phyloP scores from a whole-genome alignment of 192 early-diverging fungal genomes.

The Coemansia sp. region DNA sequence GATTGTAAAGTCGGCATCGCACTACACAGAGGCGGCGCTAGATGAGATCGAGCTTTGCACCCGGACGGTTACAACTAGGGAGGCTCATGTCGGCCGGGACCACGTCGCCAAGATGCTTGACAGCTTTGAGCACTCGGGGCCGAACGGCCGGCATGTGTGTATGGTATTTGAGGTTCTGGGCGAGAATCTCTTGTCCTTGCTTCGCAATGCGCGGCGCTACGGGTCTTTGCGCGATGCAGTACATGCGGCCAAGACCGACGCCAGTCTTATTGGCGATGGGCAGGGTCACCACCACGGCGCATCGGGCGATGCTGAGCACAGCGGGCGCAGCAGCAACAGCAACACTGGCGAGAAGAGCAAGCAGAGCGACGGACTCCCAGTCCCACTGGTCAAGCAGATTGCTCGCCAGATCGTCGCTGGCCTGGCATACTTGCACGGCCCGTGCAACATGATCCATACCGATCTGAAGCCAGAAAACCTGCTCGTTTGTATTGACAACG shows the following conservation, averaged over 20 bases:
- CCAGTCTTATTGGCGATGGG: constrained; percentile 23
- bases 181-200: constrained; percentile 90
- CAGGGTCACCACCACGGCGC: constrained; percentile 3
- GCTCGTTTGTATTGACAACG: constrained; percentile 87
- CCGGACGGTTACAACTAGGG: constrained; percentile 62
- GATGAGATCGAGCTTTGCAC: constrained; percentile 97
- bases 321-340: constrained; percentile 9
- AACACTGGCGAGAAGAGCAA: constrained; percentile 23
- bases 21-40: constrained; percentile 94
- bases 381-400: constrained; percentile 87
- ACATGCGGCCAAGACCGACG: constrained; percentile 23
- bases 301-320: constrained; percentile 7
- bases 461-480: constrained; percentile 99
- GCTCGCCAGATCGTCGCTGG: constrained; percentile 89
- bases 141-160: constrained; percentile 89
- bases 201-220: constrained; percentile 62
- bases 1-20: constrained; percentile 93
- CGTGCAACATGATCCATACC: constrained; percentile 97
- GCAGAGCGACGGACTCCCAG: constrained; percentile 71
- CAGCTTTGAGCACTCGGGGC: constrained; percentile 87
- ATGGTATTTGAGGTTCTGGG: constrained; percentile 99
- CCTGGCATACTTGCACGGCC: constrained; percentile 91
- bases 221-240: constrained; percentile 39
- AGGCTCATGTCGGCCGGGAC: constrained; percentile 41
- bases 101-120: constrained; percentile 90